Evolutionary conservation across 1,284 basidiomycete species (phyloP).

Genomic region (Psilocybe mexicana): DNA sequence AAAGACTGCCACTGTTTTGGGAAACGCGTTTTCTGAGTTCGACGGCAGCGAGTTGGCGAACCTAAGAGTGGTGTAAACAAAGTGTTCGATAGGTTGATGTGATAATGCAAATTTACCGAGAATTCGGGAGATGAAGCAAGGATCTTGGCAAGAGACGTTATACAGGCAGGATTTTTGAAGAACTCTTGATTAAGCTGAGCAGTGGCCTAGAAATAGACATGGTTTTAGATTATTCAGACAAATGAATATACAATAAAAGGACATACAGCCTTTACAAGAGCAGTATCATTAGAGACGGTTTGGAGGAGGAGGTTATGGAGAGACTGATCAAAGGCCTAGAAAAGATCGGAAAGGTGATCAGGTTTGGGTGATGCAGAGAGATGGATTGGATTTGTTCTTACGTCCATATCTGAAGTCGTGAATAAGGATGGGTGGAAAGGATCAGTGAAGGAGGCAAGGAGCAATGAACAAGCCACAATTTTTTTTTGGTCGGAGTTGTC

Average conservation of each 20-base stretch:
- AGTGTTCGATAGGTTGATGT: background rate
- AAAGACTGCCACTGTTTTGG: conserved; percentile 81
- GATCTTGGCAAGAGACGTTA: conserved; percentile 90
- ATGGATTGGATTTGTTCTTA: conserved; percentile 18
- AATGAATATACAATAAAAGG: conserved; percentile 23
- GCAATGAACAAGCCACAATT: conserved; percentile 22
- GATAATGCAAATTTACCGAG: conserved; percentile 46
- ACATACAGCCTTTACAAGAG: conserved; percentile 83
- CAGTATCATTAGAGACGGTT: conserved; percentile 85
- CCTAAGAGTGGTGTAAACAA: conserved; percentile 45
- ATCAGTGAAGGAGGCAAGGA: conserved; percentile 21
- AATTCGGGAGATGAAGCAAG: conserved; percentile 82
- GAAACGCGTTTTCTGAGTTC: conserved; percentile 93
- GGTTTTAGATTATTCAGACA: conserved; percentile 7
- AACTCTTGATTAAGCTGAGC: conserved; percentile 87
- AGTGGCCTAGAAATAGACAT: conserved; percentile 70
- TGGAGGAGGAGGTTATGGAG: conserved; percentile 85
- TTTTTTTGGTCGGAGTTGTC: conserved; percentile 47
- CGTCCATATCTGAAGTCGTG: conserved; percentile 29
- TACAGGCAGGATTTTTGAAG: conserved; percentile 90
- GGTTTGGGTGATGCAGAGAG: conserved; percentile 13
- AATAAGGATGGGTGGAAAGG: conserved; percentile 19
- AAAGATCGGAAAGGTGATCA: conserved; percentile 25
- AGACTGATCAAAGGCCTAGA: conserved; percentile 72
- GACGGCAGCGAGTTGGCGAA: conserved; percentile 97